Evolutionary conservation across 805 yeast genomes (phyloP).

Genomic region (Zygoascus tannicola): DNA sequence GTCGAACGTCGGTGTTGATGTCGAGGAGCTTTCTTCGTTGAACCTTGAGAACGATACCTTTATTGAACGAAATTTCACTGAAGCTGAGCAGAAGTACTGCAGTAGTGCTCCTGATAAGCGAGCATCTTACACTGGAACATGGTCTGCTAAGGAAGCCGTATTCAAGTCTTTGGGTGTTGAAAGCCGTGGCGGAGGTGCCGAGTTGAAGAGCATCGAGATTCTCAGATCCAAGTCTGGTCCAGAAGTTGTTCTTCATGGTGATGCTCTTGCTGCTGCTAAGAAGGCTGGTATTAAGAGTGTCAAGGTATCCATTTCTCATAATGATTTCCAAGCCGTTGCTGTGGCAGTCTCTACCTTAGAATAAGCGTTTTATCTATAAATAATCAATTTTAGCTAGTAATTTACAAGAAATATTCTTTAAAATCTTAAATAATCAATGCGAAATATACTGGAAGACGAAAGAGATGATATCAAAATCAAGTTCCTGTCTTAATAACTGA

Average conservation of each 20-base stretch:
- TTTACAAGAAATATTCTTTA: no score
- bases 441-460: conserved; percentile 92
- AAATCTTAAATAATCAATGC: conserved; percentile 38
- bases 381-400: no score
- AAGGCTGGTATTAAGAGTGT: conserved; percentile 60
- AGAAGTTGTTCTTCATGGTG: conserved; percentile 62
- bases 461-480: conserved; percentile 56
- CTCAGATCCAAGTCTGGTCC: conserved; percentile 64
- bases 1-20: conserved; percentile 87
- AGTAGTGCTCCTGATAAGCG: conserved; percentile 60
- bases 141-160: conserved; percentile 99
- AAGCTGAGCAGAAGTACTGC: conserved; percentile 72
- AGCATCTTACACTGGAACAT: conserved; percentile 92
- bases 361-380: not conserved
- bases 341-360: conserved; percentile 56
- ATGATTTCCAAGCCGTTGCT: conserved; percentile 94
- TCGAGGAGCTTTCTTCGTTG: conserved; percentile 74
- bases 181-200: conserved; percentile 92
- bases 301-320: conserved; percentile 89
- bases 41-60: conserved; percentile 86
- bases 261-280: conserved; percentile 65
- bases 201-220: conserved; percentile 86
- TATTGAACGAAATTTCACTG: conserved; percentile 85
- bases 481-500: conserved; percentile 64
- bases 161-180: conserved; percentile 88